Base-by-base conservation (phyloP, 805 yeast species). In the Candida dendrica region DNA sequence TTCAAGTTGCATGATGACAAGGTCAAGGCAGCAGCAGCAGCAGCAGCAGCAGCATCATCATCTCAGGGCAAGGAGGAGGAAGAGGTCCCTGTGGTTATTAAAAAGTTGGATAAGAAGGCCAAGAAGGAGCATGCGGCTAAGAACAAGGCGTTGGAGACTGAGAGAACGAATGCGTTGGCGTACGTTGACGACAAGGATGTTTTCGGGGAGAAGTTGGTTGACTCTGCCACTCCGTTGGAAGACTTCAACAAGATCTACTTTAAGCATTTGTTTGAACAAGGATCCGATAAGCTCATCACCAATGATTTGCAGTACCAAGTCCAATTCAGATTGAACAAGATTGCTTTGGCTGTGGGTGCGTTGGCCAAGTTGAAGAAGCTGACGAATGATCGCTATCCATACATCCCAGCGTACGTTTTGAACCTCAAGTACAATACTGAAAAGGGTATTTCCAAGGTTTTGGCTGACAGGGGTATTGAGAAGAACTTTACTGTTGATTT, bases 121-220 rank as follows among this genome's bases (percentile, higher is more conserved):
- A 81, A 79, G 62, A 79, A 77, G 58, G 77, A 70, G 37, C 76
- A 76, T 49, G 68, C 74, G 13, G 77, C 74, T 29, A 72, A 79
- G 45, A 65, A 71, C 33, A 67, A 73, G 58, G 74, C 75, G 49
- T 69, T 71, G 47, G 81, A 75, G 26, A 74, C 72, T 26, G 74
- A 82, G 45, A 68, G 73, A 37, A 63, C 68, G 3, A 62, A 64
- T 41, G 55, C 68, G 14, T 47, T 59, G 20, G 71, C 73, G 1
- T 65, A 62, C 33, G 41, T 58, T 18, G 69, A 71, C 15, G 86
- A 80, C 45, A 60, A 63, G 5, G 90, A 84, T 64, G 72, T 78
- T 2, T 71, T 80, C 47, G 91, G 88, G 29, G 69, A 69, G 22
- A 61, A 65, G 32, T 55, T 71, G 32, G 48, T 60, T 47, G 36